Evolutionary conservation across 1,139 yeast species (phyloP).

Genomic region (Kazachstania sp.): DNA sequence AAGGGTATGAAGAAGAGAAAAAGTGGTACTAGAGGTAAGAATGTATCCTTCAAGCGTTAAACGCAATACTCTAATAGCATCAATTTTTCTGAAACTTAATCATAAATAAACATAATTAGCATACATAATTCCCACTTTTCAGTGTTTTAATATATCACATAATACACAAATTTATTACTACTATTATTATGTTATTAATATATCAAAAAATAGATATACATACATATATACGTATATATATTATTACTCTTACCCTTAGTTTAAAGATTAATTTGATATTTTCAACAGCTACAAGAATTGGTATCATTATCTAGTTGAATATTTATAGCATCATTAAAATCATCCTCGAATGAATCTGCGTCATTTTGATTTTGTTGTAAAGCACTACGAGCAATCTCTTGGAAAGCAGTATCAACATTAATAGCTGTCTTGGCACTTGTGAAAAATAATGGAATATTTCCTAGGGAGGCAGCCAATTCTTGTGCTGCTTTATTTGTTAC

Average conservation of each 20-base stretch:
- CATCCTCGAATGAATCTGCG: slow-evolving; percentile 82
- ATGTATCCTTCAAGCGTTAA: slow-evolving; percentile 40
- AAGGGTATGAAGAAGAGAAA: slow-evolving; percentile 41
- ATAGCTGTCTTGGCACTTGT: slow-evolving; percentile 92
- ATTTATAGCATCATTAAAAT: slow-evolving; percentile 91
- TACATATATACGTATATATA: neutral
- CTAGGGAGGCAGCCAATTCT: slow-evolving; percentile 75
- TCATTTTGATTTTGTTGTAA: slow-evolving; percentile 83
- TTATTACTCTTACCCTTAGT: neutral
- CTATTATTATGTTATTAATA: neutral
- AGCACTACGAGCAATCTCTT: slow-evolving; percentile 92
- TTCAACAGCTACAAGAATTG: slow-evolving; percentile 65
- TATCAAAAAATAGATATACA: neutral
- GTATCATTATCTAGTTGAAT: slow-evolving; percentile 82
- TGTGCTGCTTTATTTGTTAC: slow-evolving; percentile 79
- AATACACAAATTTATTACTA: neutral
- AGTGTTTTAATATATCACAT: neutral
- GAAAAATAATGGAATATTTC: slow-evolving; percentile 87
- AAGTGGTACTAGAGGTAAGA: slow-evolving; percentile 39
- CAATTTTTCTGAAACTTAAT: neutral
- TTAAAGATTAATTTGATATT: neutral
- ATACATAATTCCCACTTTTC: neutral
- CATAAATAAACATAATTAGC: neutral
- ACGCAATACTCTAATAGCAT: neutral
- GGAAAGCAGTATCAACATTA: slow-evolving; percentile 91